Evolutionary conservation across 352 stramenopile genomes (phyloP).

Genomic region (Pythium periplocum): DNA sequence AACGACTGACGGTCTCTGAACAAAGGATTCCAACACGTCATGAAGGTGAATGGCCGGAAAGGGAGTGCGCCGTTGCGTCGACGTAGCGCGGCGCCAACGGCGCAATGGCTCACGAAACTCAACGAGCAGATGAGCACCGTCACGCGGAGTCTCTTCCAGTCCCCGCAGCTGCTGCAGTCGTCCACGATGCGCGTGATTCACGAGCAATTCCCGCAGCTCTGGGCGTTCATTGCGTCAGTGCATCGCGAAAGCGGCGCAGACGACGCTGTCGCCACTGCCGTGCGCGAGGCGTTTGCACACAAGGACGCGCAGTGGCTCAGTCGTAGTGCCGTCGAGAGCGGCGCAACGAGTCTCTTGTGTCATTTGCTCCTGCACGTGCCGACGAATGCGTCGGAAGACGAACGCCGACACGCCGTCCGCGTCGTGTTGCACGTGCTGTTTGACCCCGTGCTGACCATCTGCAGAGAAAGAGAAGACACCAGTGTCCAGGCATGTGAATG

Average conservation of each 20-base stretch:
- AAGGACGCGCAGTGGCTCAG: constrained; percentile 49
- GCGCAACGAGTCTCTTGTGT: constrained; percentile 40
- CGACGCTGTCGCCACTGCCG: not conserved
- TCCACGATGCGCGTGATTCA: constrained; percentile 24
- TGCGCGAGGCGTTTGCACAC: constrained; percentile 33
- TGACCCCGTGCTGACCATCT: constrained; percentile 40
- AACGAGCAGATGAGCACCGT: constrained; percentile 43
- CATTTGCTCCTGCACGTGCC: constrained; percentile 37
- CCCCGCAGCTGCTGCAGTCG: constrained; percentile 22
- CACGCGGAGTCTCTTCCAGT: constrained; percentile 43
- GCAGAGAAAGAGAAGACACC: constrained; percentile 18
- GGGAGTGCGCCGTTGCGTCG: not conserved
- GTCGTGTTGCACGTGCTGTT: constrained; percentile 36
- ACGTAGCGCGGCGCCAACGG: not conserved
- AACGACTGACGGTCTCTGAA: not conserved
- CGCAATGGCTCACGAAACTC: constrained; percentile 18
- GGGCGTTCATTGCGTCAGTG: constrained; percentile 29
- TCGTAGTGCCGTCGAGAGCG: constrained; percentile 49
- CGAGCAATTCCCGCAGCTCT: constrained; percentile 37
- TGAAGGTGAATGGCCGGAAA: constrained; percentile 1
- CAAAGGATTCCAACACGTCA: constrained; percentile 14
- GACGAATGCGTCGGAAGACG: not conserved
- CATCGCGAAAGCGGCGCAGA: constrained; percentile 1
- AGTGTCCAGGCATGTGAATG: constrained; percentile 37
- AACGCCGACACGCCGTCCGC: constrained; percentile 1